Evolutionary conservation across 768 basidiomycete genomes (phyloP), one percentile per base, ranked within the genome.

Genomic region (Termitomyces sp.): DNA sequence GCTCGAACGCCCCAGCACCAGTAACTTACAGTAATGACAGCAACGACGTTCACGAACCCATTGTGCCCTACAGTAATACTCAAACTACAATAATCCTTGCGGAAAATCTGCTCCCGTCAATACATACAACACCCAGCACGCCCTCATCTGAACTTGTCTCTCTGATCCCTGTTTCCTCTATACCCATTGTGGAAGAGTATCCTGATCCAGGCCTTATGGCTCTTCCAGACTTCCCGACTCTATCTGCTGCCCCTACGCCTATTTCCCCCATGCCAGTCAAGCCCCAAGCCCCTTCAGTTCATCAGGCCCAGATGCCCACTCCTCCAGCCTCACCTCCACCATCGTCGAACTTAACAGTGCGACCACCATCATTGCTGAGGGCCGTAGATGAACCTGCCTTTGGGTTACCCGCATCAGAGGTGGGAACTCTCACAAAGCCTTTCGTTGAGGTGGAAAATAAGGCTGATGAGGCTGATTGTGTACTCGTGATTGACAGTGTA

Each of bases 141-240:
- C 56, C 59, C 13, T 50, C 50, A 22, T 43, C 52, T 18, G 22
- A 44, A 22, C 58, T 55, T 45, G 53, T 55, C n/a, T 53, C 57
- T 24, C 41, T 52, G 2, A 11, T 50, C 3, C 35, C 28, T 48
- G 16, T 52, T 35, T 18, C 24, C 45, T 32, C 38, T n/a, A 40
- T 36, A n/a, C 41, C 51, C 22, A n/a, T 40, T 30, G 11, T 24
- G n/a, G 62, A 66, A 22, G 62, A 68, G 9, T 67, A 67, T 58
- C 69, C 73, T 7, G 79, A 80, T 59, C 78, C 79, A 0, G 77
- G 77, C 16, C 58, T 78, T 5, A 70, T 78, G 14, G 76, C 78
- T 5, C 70, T 80, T 2, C 76, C 74, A 26, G 67, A 66, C 0
- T 47, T 60, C 24, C 52, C 62, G 26, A 36, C 43, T 32, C 40